Evolutionary conservation across 192 early-diverging fungal species (phyloP).

Genomic region (Entophlyctis helioformis): DNA sequence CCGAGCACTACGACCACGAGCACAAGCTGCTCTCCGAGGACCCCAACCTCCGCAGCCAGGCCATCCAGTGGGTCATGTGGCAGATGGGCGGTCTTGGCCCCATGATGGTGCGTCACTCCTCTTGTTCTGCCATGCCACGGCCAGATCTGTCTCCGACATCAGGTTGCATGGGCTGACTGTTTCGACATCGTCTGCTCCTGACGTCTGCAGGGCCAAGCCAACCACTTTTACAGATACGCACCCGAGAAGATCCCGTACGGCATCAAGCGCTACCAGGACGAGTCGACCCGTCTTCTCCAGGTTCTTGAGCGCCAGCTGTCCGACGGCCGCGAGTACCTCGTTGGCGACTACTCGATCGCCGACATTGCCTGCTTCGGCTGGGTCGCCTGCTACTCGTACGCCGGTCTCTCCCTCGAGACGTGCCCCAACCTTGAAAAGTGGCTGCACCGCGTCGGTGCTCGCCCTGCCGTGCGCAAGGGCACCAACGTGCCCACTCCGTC

Average conservation of each 20-base stretch:
- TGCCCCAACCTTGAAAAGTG: slow-evolving; percentile 29
- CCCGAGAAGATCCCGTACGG: slow-evolving; percentile 40
- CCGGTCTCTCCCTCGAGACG: slow-evolving; percentile 18
- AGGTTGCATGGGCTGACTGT: too few species aligned
- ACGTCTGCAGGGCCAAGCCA: too few species aligned
- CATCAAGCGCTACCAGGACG: slow-evolving; percentile 39
- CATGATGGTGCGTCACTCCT: not conserved
- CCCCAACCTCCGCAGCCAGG: slow-evolving; percentile 21
- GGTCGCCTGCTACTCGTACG: slow-evolving; percentile 5
- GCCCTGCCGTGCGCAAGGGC: slow-evolving; percentile 25
- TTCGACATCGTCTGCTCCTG: too few species aligned
- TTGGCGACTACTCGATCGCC: slow-evolving; percentile 30
- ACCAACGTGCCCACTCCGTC: slow-evolving; percentile 15
- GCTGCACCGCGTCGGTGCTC: slow-evolving; percentile 22
- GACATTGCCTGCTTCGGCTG: slow-evolving; percentile 39
- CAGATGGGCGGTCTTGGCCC: slow-evolving; percentile 22
- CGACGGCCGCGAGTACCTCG: slow-evolving; percentile 12
- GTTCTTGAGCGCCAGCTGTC: slow-evolving; percentile 18
- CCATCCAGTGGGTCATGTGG: slow-evolving; percentile 45
- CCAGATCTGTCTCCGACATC: too few species aligned
- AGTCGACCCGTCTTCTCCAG: slow-evolving; percentile 31
- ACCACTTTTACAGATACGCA: not conserved
- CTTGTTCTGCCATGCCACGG: not conserved
- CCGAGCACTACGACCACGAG: slow-evolving; percentile 36
- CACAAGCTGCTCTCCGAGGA: slow-evolving; percentile 28